Percentiles rank a stretch among this genome's conserved stretches.
Evolutionary conservation across 2,329 filamentous ascomycete genomes (phyloP).

Genomic region (Saccharata proteae): DNA sequence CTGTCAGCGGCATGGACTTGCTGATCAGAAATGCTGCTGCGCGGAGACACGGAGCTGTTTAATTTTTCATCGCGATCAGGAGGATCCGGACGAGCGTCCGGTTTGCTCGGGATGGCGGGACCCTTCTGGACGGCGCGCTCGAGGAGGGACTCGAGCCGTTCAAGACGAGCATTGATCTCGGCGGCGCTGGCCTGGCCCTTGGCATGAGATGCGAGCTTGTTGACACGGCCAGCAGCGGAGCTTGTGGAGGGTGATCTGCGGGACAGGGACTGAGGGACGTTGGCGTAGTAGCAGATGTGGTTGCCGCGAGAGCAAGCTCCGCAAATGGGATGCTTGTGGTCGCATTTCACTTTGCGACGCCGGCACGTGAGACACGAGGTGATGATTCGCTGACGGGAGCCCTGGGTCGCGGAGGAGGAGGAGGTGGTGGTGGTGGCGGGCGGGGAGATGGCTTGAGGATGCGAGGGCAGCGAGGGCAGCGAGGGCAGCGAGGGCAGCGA

Average conservation of each 20-base stretch:
- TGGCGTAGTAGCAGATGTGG: conserved; percentile 24
- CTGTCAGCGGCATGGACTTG: conserved; percentile 24
- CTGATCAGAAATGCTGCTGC: conserved; percentile 10
- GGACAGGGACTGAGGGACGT: conserved; percentile 9
- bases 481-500: no score
- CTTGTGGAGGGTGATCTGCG: conserved; percentile 3
- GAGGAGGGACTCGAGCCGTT: conserved; percentile 23
- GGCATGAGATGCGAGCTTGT: conserved; percentile 3
- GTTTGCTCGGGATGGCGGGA: conserved; percentile 14
- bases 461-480: no score
- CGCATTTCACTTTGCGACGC: conserved; percentile 26
- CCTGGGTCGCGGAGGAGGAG: no score
- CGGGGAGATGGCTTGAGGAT: no score
- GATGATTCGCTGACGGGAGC: conserved; percentile 22
- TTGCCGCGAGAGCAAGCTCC: conserved; percentile 25
- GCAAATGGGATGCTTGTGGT: conserved; percentile 26
- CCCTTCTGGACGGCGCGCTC: conserved; percentile 10
- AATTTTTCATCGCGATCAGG: conserved; percentile 7
- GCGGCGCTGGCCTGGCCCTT: conserved; percentile 14
- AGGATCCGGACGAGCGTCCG: conserved; percentile 11
- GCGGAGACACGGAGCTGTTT: conserved; percentile 6
- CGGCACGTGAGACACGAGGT: conserved; percentile 27
- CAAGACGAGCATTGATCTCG: conserved; percentile 24
- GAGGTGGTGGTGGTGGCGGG: no score
- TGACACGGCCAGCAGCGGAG: conserved; percentile 4